These are phyloP conservation scores for Septoria linicola DNA, from an alignment of 2,329 filamentous ascomycete genomes.

Conservation along the genomic window DNA sequence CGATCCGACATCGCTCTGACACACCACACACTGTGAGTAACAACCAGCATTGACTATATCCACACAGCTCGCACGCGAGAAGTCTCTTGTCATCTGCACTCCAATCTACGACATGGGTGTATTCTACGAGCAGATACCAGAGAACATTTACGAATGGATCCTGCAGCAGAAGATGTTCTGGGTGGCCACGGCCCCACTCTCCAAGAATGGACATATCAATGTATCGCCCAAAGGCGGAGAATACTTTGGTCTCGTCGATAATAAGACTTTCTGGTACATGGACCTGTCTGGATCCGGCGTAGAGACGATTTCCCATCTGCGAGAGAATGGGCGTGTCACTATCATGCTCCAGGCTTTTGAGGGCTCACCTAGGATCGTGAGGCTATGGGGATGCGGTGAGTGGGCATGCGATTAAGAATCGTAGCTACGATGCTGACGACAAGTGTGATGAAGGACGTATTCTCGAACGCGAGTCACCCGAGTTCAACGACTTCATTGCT, in stretches of 20 bases:
- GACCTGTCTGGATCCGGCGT: constrained; percentile 46
- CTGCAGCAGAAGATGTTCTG: constrained; percentile 47
- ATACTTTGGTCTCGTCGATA: constrained; percentile 44
- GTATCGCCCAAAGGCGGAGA: constrained; percentile 48
- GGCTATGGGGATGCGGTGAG: constrained; percentile 44
- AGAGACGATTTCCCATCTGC: constrained; percentile 47
- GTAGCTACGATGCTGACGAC: too few species aligned
- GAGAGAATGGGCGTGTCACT: constrained; percentile 47
- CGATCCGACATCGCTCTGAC: constrained; percentile 7
- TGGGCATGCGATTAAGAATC: too few species aligned
- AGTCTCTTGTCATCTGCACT: too few species aligned
- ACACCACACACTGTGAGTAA: background rate
- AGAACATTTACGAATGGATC: constrained; percentile 44
- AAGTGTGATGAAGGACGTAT: constrained; percentile 26
- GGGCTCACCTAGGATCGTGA: constrained; percentile 44
- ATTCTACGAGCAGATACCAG: constrained; percentile 46
- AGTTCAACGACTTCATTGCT: constrained; percentile 38
- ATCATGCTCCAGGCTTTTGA: constrained; percentile 46
- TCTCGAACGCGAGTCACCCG: constrained; percentile 40
- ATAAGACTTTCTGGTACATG: constrained; percentile 47
- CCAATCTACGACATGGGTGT: too few species aligned
- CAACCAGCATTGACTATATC: background rate
- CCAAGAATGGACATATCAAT: constrained; percentile 45
- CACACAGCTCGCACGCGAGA: background rate
- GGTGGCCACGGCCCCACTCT: constrained; percentile 46